These are phyloP conservation scores for Triangularia verruculosa DNA, from an alignment of 2,329 filamentous ascomycete species.

Conservation along the genomic window DNA sequence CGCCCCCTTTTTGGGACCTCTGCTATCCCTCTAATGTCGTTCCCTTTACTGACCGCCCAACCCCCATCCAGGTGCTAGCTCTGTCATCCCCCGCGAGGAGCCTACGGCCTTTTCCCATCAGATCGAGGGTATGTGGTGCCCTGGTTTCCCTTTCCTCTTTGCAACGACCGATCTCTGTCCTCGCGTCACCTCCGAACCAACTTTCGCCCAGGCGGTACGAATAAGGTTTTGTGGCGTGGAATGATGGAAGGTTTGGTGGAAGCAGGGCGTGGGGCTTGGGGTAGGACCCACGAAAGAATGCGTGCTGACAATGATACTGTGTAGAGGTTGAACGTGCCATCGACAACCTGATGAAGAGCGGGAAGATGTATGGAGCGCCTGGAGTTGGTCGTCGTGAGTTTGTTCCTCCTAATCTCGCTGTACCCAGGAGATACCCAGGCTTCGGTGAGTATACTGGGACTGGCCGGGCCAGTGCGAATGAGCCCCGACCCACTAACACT, in stretches of 20 bases:
- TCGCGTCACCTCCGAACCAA: neutral
- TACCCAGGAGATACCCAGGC: slow-evolving; percentile 54
- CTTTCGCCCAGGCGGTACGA: neutral
- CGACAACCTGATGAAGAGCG: slow-evolving; percentile 94
- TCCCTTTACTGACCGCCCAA: slow-evolving; percentile 15
- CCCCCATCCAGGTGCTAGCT: slow-evolving; percentile 33
- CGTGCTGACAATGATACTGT: slow-evolving; percentile 30
- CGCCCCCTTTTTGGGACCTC: neutral
- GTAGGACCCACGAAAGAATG: neutral
- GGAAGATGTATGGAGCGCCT: slow-evolving; percentile 74
- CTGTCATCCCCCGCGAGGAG: slow-evolving; percentile 35
- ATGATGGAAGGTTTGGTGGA: neutral
- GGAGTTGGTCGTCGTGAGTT: slow-evolving; percentile 74
- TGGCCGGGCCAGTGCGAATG: slow-evolving; percentile 28
- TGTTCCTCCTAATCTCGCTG: slow-evolving; percentile 56
- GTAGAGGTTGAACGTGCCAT: slow-evolving; percentile 92
- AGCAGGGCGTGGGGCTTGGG: neutral
- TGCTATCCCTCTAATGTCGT: neutral
- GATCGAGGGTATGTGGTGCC: slow-evolving; percentile 35
- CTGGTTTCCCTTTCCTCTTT: neutral
- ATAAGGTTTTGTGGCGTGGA: neutral
- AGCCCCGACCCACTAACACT: slow-evolving; percentile 27
- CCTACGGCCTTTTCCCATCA: slow-evolving; percentile 36
- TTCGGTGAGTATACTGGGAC: slow-evolving; percentile 51
- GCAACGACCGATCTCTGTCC: neutral